Conservation (phyloP, 164 flowering plant genomes). For the Vitis amurensis region DNA sequence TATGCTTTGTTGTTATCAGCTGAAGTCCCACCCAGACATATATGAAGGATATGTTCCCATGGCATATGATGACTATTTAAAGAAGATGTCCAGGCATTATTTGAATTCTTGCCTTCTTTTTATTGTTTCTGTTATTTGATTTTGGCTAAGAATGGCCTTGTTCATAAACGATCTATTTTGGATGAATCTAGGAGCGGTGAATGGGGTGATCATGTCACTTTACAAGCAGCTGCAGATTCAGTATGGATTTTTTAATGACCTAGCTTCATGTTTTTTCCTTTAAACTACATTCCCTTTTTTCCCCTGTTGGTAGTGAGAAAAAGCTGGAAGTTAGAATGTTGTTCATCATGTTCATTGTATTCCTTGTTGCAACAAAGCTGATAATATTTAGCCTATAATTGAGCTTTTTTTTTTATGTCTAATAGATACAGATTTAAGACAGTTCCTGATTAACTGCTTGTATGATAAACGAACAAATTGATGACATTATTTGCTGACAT, state of each 20-base stretch:
- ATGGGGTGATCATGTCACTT: constrained; percentile 61
- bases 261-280: neutral
- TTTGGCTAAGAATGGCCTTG: neutral
- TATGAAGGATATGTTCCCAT: constrained; percentile 75
- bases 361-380: too few species aligned
- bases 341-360: too few species aligned
- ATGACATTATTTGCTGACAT: too few species aligned
- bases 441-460: too few species aligned
- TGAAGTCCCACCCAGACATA: constrained; percentile 45
- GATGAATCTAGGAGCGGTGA: constrained; percentile 46
- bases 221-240: constrained; percentile 61
- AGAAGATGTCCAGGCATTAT: constrained; percentile 56
- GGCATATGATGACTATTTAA: constrained; percentile 59
- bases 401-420: too few species aligned
- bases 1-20: constrained; percentile 33
- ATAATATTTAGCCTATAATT: too few species aligned
- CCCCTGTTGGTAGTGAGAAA: too few species aligned
- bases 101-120: neutral
- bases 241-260: constrained; percentile 17
- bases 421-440: too few species aligned
- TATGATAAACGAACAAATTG: too few species aligned
- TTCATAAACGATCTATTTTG: constrained; percentile 1
- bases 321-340: too few species aligned
- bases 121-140: neutral
- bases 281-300: neutral